Base-by-base conservation (phyloP, 305 asterid genomes). In the Solanum hybrid region DNA sequence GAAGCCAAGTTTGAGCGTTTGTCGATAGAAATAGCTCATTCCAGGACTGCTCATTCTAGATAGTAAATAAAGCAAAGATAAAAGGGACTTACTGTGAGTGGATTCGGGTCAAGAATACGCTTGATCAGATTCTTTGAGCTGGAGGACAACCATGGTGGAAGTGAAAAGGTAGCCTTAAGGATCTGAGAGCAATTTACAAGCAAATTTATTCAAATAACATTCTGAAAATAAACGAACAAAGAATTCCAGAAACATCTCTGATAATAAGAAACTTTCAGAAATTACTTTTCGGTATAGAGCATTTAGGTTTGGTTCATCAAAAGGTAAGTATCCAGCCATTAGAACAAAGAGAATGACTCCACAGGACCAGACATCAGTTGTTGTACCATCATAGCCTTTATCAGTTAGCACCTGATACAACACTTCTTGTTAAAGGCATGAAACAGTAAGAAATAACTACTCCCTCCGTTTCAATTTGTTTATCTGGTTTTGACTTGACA, bases 281-380 rank as follows among this genome's bases (percentile, higher is more conserved):
- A 32, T 32, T 32, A 32, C 34, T 32, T 32, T 32, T 32, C 34
- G 34, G 34, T 32, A 32, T 32, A 32, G 34, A 32, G 34, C 34
- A 32, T 32, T 32, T 32, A 32, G 34, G 34, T 32, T 32, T 32
- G 34, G 34, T 32, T 32, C 34, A 32, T 32, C 34, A 32, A 32
- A 32, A 32, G 34, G 34, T 81, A 96, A 92, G 92, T 94, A 96
- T 87, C 96, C 98, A 84, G 98, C 95, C 95, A 95, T 94, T 80
- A 96, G 91, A 89, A 96, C 98, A 91, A 94, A 96, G 34, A 96
- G 95, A 91, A 96, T 95, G 92, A 96, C 97, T 73, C 99, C 99
- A 90, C 96, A 95, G 88, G 98, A 96, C 98, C 98, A 96, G 64
- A 96, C 88, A 92, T 96, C 99, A 86, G 97, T 93, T 76, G 98